Evolutionary conservation across 345 rosid species (phyloP), one percentile per base, ranked within the genome.

Genomic region (Euphorbia peplus): DNA sequence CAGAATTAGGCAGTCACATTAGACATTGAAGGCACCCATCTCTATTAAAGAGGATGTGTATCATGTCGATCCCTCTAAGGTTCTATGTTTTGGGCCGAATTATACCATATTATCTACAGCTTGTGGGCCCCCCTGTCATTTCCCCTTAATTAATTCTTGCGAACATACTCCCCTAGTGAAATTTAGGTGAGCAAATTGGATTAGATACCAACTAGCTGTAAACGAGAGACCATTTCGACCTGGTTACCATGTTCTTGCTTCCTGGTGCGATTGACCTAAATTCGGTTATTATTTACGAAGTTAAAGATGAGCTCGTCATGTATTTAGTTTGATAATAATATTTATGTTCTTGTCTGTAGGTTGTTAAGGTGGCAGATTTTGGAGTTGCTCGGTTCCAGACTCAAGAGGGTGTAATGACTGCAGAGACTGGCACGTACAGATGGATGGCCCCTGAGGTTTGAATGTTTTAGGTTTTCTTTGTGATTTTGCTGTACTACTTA

Each of bases 401-500:
- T 69, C 75, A 83, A 74, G 86, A 78, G 54, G 96, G 92, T 66
- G 84, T 84, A 66, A 87, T 89, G 90, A 89, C 96, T 26, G 96
- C 90, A 14, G 92, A 89, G 78, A 87, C 92, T 41, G 96, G 90
- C 57, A 89, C 96, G 10, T 89, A 89, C 73, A 84, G 92, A 79
- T 89, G 92, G 96, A 87, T 89, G 96, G 96, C 96, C 48, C 92
- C 96, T 41, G 96, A 89, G 90, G 90, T 89, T 42, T 68, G 82
- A 46, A 80, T 71, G 26, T 64, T n/a, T 52, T 41, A 39, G 30
- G 16, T 52, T 46, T 60, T 32, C 46, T 22, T 35, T 46, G 9
- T 71, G 15, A 52, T 25, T 41, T 16, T 52, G 54, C 57, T 52
- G 37, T 42, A 16, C 29, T 25, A 37, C 57, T 47, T 22, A 54